Percentiles rank a stretch among this genome's conserved stretches.
phyloP scores from a whole-genome alignment of 225 moss, liverwort and hornwort genomes.

The Sphagnum tenellum region DNA sequence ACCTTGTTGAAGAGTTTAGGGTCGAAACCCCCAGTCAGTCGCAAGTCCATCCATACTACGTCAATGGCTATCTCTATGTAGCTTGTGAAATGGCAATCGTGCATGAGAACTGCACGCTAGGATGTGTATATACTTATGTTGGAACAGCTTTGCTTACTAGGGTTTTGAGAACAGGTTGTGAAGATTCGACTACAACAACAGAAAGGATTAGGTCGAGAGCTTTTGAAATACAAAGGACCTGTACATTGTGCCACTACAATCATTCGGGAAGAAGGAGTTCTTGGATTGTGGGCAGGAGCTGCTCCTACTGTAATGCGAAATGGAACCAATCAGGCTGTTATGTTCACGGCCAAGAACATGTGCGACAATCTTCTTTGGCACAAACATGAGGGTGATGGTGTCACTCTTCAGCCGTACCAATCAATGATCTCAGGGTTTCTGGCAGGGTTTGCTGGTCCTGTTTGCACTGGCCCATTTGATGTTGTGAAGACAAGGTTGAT shows the following conservation, averaged over 20 bases:
- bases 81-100: too few species aligned
- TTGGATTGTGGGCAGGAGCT: slow-evolving; percentile 89
- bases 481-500: slow-evolving; percentile 95
- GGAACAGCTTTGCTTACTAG: neutral
- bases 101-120: too few species aligned
- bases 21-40: too few species aligned
- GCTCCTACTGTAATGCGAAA: slow-evolving; percentile 84
- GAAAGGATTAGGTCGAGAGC: slow-evolving; percentile 59
- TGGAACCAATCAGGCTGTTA: slow-evolving; percentile 94
- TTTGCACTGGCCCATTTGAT: slow-evolving; percentile 91
- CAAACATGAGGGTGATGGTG: slow-evolving; percentile 82
- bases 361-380: slow-evolving; percentile 60
- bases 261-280: slow-evolving; percentile 67
- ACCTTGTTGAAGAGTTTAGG: too few species aligned
- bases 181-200: slow-evolving; percentile 95
- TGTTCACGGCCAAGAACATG: slow-evolving; percentile 79
- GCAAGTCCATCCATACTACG: too few species aligned
- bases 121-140: too few species aligned
- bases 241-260: slow-evolving; percentile 74
- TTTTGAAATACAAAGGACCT: slow-evolving; percentile 74
- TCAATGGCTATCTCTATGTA: too few species aligned
- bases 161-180: slow-evolving; percentile 49
- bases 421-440: slow-evolving; percentile 91
- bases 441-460: slow-evolving; percentile 83
- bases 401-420: slow-evolving; percentile 82